Percentiles rank a stretch among this genome's conserved stretches.
These are phyloP conservation scores for Pythium vanterpoolii DNA, from an alignment of 352 stramenopile species.

Conservation along the genomic window DNA sequence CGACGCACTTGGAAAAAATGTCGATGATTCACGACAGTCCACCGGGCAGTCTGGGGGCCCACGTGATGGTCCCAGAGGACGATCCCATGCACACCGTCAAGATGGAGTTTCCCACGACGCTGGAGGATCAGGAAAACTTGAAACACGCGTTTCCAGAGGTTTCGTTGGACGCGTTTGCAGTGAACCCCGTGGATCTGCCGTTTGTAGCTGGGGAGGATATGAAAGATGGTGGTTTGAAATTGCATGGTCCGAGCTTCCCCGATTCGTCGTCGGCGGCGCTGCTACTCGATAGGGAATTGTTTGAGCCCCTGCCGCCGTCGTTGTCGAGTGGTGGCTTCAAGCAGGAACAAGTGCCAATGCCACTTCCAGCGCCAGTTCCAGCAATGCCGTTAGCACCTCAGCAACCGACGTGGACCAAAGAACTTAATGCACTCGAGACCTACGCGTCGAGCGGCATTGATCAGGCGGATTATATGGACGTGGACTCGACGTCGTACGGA, in stretches of 20 bases:
- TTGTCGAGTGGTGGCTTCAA: slow-evolving; percentile 16
- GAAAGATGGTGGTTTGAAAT: slow-evolving; percentile 27
- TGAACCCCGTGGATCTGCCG: slow-evolving; percentile 2
- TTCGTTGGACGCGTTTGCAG: slow-evolving; percentile 19
- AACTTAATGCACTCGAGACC: slow-evolving; percentile 17
- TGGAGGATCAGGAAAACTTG: background rate
- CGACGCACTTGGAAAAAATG: slow-evolving; percentile 66
- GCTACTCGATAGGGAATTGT: slow-evolving; percentile 5
- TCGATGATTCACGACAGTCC: slow-evolving; percentile 36
- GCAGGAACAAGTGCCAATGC: slow-evolving; percentile 5
- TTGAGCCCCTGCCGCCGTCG: background rate
- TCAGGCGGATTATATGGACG: slow-evolving; percentile 22
- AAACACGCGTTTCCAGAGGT: slow-evolving; percentile 15
- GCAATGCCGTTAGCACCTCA: background rate
- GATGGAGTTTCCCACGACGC: slow-evolving; percentile 1
- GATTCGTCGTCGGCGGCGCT: background rate
- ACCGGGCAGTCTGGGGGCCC: background rate
- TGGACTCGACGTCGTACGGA: slow-evolving; percentile 18
- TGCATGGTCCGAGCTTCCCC: slow-evolving; percentile 13
- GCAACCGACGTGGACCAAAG: slow-evolving; percentile 13
- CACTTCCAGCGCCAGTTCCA: background rate
- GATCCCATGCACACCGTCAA: slow-evolving; percentile 9
- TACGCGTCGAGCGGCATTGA: slow-evolving; percentile 19
- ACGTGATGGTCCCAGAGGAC: background rate
- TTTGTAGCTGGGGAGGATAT: slow-evolving; percentile 18